phyloP scores from a whole-genome alignment of 2,329 filamentous ascomycete species.

The Herpotrichia juniperi region DNA sequence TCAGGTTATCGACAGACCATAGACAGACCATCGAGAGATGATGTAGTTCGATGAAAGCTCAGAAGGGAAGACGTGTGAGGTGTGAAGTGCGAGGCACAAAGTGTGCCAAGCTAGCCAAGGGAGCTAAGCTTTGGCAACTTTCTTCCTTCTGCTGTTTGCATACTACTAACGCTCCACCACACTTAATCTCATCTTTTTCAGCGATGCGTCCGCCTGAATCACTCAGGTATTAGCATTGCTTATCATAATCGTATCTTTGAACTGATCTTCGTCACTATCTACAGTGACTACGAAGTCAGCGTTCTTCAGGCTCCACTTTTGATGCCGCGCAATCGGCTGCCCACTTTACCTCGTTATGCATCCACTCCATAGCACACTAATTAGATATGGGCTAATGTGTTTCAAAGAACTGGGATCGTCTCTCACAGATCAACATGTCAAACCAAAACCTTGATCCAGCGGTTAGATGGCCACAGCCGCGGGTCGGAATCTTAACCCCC shows the following conservation, averaged over 20 bases:
- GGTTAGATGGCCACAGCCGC: neutral
- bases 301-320: neutral
- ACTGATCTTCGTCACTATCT: neutral
- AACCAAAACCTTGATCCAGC: neutral
- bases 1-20: neutral
- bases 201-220: neutral
- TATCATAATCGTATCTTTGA: neutral
- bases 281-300: neutral
- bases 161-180: neutral
- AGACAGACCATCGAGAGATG: too few relatives aligned
- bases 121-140: conserved; percentile 4
- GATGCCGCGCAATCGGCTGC: neutral
- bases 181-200: neutral
- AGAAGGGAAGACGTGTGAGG: neutral
- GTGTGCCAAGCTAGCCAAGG: conserved; percentile 9
- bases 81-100: neutral
- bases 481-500: neutral
- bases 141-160: neutral
- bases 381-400: conserved; percentile 2
- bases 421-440: neutral
- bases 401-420: conserved; percentile 1
- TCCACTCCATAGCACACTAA: neutral
- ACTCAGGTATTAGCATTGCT: neutral
- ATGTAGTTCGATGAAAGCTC: neutral
- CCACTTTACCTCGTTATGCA: conserved; percentile 7